Conservation (phyloP, 75 land plant genomes). For the Sequoiadendron giganteum region DNA sequence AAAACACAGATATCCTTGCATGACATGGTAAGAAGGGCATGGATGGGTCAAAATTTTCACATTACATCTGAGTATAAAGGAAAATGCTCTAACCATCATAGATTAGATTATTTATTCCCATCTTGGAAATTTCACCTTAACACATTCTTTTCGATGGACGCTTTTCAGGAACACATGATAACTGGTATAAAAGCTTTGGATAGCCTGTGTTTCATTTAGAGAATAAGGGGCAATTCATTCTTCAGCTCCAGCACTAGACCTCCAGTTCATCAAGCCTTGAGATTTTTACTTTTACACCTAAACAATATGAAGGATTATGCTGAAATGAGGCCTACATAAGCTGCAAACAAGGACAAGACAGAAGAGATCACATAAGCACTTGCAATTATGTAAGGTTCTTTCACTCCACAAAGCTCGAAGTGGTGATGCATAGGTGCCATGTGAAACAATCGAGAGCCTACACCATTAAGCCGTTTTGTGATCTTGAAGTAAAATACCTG, state of each 20-base stretch:
- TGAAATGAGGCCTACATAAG: slow-evolving; percentile 71
- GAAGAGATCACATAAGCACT: slow-evolving; percentile 61
- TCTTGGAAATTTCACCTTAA: background rate
- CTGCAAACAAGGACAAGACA: slow-evolving; percentile 60
- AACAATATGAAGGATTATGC: slow-evolving; percentile 17
- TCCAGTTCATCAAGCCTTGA: background rate
- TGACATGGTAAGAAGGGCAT: background rate
- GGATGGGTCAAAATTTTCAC: background rate
- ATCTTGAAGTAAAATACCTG: slow-evolving; percentile 46
- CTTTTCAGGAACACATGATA: background rate
- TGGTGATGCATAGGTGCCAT: slow-evolving; percentile 88
- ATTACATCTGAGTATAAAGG: background rate
- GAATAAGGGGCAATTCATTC: background rate
- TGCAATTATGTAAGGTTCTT: slow-evolving; percentile 71
- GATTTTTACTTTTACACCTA: background rate
- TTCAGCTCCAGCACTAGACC: background rate
- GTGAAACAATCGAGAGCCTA: slow-evolving; percentile 45
- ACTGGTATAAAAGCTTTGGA: background rate
- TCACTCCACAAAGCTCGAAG: slow-evolving; percentile 63
- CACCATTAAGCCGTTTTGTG: slow-evolving; percentile 47
- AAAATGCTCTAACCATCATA: background rate
- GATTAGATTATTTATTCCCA: background rate
- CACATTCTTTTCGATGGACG: background rate
- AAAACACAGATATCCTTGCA: background rate
- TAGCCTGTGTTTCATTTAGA: background rate